phyloP scores from a whole-genome alignment of 306 rosid species.

The Malus sylvestris region DNA sequence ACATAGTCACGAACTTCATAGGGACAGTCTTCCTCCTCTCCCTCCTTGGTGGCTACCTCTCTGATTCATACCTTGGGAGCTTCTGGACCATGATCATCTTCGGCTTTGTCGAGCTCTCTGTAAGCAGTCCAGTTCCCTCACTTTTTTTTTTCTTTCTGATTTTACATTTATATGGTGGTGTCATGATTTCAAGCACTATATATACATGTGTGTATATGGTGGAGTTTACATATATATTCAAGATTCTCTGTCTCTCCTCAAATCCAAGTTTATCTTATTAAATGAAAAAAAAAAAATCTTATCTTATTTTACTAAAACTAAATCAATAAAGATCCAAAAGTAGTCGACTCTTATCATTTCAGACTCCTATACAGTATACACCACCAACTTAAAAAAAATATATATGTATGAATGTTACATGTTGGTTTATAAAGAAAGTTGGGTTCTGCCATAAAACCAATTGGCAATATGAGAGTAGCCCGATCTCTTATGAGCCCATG shows the following conservation, averaged over 20 bases:
- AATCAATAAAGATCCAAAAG: not conserved
- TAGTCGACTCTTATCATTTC: not conserved
- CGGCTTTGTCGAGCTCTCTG: constrained; percentile 53
- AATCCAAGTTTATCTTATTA: constrained; percentile 4
- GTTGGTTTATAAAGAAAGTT: no score
- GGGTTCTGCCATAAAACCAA: no score
- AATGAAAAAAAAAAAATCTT: not conserved
- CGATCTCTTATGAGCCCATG: no score
- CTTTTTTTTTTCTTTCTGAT: not conserved
- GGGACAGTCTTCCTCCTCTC: constrained; percentile 59
- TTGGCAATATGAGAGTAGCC: no score
- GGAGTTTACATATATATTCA: constrained; percentile 12
- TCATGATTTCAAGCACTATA: not conserved
- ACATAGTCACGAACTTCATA: constrained; percentile 51
- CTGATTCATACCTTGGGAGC: constrained; percentile 64
- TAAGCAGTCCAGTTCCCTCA: constrained; percentile 12
- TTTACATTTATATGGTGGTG: not conserved
- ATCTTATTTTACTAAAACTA: not conserved
- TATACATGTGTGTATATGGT: not conserved
- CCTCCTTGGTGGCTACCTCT: constrained; percentile 56
- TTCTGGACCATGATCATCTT: constrained; percentile 53
- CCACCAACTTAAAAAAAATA: no score
- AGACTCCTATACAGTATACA: not conserved
- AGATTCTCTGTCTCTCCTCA: constrained; percentile 7
- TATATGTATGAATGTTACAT: not conserved